These are phyloP conservation scores for Arthroderma uncinatum DNA, from an alignment of 2,329 filamentous ascomycete species.

Conservation along the genomic window DNA sequence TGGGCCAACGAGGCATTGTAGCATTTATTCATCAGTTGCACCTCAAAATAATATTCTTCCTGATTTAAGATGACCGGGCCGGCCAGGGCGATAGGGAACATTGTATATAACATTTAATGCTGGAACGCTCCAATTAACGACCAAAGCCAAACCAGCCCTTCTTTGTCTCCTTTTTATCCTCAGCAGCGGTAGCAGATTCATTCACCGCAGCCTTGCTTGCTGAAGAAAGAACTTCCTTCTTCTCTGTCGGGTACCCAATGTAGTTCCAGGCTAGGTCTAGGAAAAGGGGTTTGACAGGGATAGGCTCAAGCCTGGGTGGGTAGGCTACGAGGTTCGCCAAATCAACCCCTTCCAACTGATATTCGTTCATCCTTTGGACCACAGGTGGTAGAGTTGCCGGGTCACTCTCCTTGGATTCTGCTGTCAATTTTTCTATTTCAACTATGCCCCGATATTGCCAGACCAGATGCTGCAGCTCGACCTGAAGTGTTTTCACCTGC, in stretches of 20 bases:
- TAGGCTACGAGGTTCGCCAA: constrained; percentile 73
- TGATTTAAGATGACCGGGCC: too few species aligned
- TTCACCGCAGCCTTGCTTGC: constrained; percentile 15
- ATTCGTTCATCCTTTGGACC: constrained; percentile 64
- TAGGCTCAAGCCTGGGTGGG: constrained; percentile 67
- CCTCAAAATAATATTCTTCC: too few species aligned
- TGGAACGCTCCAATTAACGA: constrained; percentile 27
- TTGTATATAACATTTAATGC: too few species aligned
- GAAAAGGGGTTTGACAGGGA: constrained; percentile 91
- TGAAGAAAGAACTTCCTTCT: constrained; percentile 16
- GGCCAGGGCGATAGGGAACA: too few species aligned
- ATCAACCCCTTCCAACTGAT: constrained; percentile 59
- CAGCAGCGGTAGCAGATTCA: constrained; percentile 8
- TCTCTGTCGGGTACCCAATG: constrained; percentile 71
- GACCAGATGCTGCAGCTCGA: constrained; percentile 58
- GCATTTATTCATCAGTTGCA: not conserved
- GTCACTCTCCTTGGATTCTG: constrained; percentile 37
- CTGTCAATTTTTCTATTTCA: constrained; percentile 58
- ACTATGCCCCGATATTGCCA: constrained; percentile 77
- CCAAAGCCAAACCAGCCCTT: constrained; percentile 69
- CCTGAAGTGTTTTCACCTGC: constrained; percentile 49
- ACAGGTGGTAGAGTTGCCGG: constrained; percentile 46
- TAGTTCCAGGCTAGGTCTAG: constrained; percentile 97
- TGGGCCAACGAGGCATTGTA: not conserved
- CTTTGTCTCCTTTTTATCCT: constrained; percentile 46